Evolutionary conservation across 2,329 filamentous ascomycete genomes (phyloP), one percentile per base, ranked within the genome.

Genomic region (Aspergillus sp.): DNA sequence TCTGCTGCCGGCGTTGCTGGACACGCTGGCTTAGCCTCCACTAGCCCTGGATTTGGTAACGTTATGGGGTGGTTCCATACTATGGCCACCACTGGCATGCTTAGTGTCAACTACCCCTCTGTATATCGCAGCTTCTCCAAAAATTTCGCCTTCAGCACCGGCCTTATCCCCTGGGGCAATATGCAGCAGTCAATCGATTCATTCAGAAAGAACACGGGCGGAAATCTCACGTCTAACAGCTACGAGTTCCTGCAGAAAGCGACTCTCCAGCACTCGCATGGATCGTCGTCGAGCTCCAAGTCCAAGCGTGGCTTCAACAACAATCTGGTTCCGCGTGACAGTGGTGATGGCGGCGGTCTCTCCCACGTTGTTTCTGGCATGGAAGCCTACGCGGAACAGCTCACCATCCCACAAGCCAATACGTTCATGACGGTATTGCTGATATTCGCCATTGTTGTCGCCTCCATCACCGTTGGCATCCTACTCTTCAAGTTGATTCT

Each of bases 371-470:
- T 94, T 32, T 76, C 79, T 42, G 88, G 88, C 44, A 85, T 97
- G 58, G 79, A 90, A 65, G 86, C 80, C 29, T 94, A 85, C 60
- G 85, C 83, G n/a, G 82, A 95, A 63, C 77, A 90, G 63, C 78
- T 95, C 48, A 82, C 80, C 39, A 89, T 97, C 45, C 93, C 93
- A 12, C 80, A 86, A 56, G 82, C 86, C 42, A 94, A 96, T 71
- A 89, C 88, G 1, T 97, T 97, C 73, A 94, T 98, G 90, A 96
- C 88, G 0, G 83, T 95, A 4, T 78, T 97, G 1, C 74, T 97
- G 44, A 74, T 96, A 49, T 91, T 95, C 50, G 87, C 88, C 52
- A 93, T 95, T 54, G 76, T 94, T 44, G 80, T 97, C 53, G 90
- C 82, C 3, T 79, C 80, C 32, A 91, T 96, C 54, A 84, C 86